A percentile compares a stretch with the other conserved stretches of the same genome.
These are phyloP conservation scores for Acanthamoeba royreba DNA, from an alignment of 208 protist genomes.

Conservation along the genomic window DNA sequence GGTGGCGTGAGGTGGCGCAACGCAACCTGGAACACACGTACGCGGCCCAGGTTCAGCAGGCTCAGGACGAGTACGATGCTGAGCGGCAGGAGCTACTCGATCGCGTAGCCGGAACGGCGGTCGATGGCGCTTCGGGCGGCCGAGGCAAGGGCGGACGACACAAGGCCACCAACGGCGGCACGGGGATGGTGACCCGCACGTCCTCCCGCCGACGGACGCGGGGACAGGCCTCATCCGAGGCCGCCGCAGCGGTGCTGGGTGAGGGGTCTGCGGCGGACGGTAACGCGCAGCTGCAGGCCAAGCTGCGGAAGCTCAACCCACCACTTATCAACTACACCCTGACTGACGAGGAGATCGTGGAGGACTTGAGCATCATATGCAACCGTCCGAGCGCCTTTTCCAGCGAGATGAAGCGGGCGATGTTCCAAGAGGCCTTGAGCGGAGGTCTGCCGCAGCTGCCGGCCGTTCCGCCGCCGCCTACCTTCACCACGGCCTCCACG, in stretches of 20 bases:
- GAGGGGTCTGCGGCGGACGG: not conserved
- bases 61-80: constrained; percentile 13
- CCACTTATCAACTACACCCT: constrained; percentile 7
- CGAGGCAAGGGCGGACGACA: no score
- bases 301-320: constrained; percentile 31
- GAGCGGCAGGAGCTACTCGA: constrained; percentile 4
- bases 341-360: not conserved
- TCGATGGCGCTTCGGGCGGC: not conserved
- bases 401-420: not conserved
- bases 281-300: constrained; percentile 18
- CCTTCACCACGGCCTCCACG: not conserved
- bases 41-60: not conserved
- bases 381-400: not conserved
- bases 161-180: no score
- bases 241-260: not conserved
- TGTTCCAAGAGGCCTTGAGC: not conserved
- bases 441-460: no score
- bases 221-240: not conserved
- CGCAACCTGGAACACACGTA: constrained; percentile 32
- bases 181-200: not conserved
- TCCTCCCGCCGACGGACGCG: not conserved
- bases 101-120: not conserved
- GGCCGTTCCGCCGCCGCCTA: not conserved
- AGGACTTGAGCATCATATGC: constrained; percentile 21
- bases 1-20: not conserved